These are phyloP conservation scores for Urtica urens DNA, from an alignment of 306 rosid species.

Conservation along the genomic window DNA sequence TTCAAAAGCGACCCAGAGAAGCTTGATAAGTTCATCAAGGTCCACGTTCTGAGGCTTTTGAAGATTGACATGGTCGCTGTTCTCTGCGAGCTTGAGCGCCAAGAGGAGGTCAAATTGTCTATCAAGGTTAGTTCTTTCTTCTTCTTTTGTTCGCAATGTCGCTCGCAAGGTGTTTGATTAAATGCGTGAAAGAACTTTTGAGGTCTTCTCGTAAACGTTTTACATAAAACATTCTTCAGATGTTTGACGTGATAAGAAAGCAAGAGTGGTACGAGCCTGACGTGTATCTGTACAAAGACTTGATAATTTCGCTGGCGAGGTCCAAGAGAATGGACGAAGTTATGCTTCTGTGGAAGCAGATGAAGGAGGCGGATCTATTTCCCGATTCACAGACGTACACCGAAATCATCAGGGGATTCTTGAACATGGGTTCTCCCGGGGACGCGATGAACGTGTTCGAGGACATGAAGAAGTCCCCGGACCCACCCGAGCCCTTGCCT, in stretches of 20 bases:
- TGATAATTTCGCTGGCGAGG: slow-evolving; percentile 64
- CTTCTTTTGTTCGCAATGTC: slow-evolving; percentile 2
- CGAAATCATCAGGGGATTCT: slow-evolving; percentile 85
- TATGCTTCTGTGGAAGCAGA: slow-evolving; percentile 65
- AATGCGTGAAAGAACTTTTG: slow-evolving; percentile 23
- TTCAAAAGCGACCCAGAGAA: slow-evolving; percentile 63
- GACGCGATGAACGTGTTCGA: slow-evolving; percentile 91
- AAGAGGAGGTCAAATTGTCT: slow-evolving; percentile 76
- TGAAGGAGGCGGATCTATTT: slow-evolving; percentile 55
- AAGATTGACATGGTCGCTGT: slow-evolving; percentile 77
- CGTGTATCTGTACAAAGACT: slow-evolving; percentile 61
- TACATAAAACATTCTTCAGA: slow-evolving; percentile 24
- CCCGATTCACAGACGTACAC: slow-evolving; percentile 82
- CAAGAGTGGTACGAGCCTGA: slow-evolving; percentile 90
- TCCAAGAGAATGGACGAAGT: slow-evolving; percentile 67
- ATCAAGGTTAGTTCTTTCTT: slow-evolving; percentile 34
- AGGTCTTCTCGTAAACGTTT: not conserved
- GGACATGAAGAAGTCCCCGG: slow-evolving; percentile 94
- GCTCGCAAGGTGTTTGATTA: slow-evolving; percentile 35
- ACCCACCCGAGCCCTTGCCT: slow-evolving; percentile 85
- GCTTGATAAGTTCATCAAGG: slow-evolving; percentile 56
- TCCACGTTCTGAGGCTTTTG: slow-evolving; percentile 60
- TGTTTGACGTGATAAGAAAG: slow-evolving; percentile 58
- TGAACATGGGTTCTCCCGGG: slow-evolving; percentile 71
- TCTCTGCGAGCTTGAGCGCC: slow-evolving; percentile 86